Evolutionary conservation across 441 rosid genomes (phyloP).

Genomic region (Eutrema salsugineum): DNA sequence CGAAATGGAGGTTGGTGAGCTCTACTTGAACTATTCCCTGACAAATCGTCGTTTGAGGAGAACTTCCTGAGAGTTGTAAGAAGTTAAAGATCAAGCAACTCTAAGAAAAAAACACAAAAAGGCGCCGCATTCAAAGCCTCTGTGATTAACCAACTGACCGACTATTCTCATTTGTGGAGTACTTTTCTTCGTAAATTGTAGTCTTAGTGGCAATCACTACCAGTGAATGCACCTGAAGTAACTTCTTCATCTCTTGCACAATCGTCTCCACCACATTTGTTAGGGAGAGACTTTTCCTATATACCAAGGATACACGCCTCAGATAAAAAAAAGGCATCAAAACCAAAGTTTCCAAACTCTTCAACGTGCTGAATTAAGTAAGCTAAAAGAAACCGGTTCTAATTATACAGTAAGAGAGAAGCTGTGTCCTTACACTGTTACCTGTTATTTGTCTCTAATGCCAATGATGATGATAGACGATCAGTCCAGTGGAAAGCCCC

Average conservation of each 20-base stretch:
- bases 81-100: constrained; percentile 12
- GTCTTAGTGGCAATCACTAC: constrained; percentile 67
- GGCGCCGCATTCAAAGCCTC: background rate
- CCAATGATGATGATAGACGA: constrained; percentile 51
- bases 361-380: background rate
- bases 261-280: constrained; percentile 55
- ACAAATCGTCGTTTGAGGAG: constrained; percentile 27
- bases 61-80: constrained; percentile 31
- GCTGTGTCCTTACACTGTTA: constrained; percentile 16
- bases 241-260: constrained; percentile 70
- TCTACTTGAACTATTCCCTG: constrained; percentile 31
- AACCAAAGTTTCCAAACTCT: background rate
- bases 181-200: constrained; percentile 42
- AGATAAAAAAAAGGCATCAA: background rate
- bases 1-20: constrained; percentile 41
- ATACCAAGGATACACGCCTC: background rate
- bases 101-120: background rate
- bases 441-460: constrained; percentile 46
- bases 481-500: constrained; percentile 95
- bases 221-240: constrained; percentile 60
- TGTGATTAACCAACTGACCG: constrained; percentile 37
- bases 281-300: constrained; percentile 68
- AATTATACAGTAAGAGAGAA: background rate
- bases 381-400: background rate
- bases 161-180: constrained; percentile 34